Base-by-base conservation (phyloP, 2,329 filamentous ascomycete genomes). In the Alternaria burnsii region DNA sequence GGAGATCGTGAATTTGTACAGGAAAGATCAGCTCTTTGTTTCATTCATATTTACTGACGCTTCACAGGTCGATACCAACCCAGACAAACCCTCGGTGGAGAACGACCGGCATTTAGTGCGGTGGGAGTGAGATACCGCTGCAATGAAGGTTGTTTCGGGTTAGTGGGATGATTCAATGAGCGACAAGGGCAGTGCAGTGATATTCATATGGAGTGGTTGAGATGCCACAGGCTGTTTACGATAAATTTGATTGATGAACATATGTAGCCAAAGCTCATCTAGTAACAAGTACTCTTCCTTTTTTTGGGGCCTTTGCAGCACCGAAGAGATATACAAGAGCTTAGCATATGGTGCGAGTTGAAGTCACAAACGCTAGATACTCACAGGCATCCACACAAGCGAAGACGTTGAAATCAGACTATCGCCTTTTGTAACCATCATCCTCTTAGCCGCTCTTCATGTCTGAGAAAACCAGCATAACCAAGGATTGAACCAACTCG, bases 1-100 rank as follows among this genome's bases (percentile, higher is more conserved):
- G 63, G 61, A 20, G 59, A 69, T 6, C 66, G 63, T 4, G 57
- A 30, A 9, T 69, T 71, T 59, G 69, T 69, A 61, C 4, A 63
- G 55, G 11, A 9, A 14, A 20, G 3, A 5, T 4, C 16, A 7
- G 16, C 16, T 11, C 20, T 58, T 40, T 12, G 10, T 20, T 4
- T 18, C n/a, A n/a, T 14, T 10, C 3, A n/a, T 30, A 36, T 6
- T 9, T n/a, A 10, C 50, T 65, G 18, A 58, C 20, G 11, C 20
- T 22, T 3, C 14, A 32, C 28, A 65, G 62, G 46, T 65, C 43
- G 47, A 59, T 20, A 32, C 26, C 12, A 58, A 58, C 3, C 41
- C 62, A 4, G 30, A 24, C 0, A 58, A 46, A 14, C 48, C 30
- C 16, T 63, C 65, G 14, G 55, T 65, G 12, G 56, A 67, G 30